phyloP scores from a whole-genome alignment of 2,329 filamentous ascomycete genomes.

The Tolypocladium endophyticum region DNA sequence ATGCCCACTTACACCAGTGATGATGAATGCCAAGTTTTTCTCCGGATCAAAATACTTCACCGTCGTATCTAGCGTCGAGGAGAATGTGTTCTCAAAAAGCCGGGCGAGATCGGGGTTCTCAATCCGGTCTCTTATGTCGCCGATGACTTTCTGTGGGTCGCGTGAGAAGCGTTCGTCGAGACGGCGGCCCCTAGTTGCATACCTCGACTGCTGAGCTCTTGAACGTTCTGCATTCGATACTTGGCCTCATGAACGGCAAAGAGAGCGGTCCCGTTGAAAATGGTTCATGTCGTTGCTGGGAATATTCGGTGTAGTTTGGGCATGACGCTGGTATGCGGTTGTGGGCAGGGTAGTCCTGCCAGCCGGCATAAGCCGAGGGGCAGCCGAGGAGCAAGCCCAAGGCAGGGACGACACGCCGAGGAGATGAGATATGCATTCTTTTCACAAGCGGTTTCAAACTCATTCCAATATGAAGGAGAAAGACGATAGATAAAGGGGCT shows the following conservation, averaged over 20 bases:
- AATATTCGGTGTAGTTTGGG: conserved; percentile 13
- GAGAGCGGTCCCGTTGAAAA: conserved; percentile 10
- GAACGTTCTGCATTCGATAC: conserved; percentile 15
- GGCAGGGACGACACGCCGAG: background rate
- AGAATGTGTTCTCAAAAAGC: conserved; percentile 75
- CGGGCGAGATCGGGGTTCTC: conserved; percentile 57
- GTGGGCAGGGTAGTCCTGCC: background rate
- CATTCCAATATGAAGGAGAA: too few relatives aligned
- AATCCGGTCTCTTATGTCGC: conserved; percentile 27
- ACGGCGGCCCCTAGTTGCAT: background rate
- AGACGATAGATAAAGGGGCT: too few relatives aligned
- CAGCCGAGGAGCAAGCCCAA: background rate
- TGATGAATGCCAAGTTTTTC: conserved; percentile 62
- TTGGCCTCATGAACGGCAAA: conserved; percentile 16
- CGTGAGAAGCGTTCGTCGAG: background rate
- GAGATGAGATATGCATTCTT: background rate
- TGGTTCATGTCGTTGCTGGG: conserved; percentile 11
- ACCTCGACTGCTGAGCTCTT: conserved; percentile 16
- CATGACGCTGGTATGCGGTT: conserved; percentile 10
- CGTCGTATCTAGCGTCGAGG: conserved; percentile 75
- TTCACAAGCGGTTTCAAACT: background rate
- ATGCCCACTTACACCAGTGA: conserved; percentile 64
- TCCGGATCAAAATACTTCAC: conserved; percentile 63
- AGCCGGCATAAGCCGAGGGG: background rate
- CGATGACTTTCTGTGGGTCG: conserved; percentile 12